Evolutionary conservation across 495 filamentous ascomycete species (phyloP), one percentile per base, ranked within the genome.

Genomic region (Penicillium salamii): DNA sequence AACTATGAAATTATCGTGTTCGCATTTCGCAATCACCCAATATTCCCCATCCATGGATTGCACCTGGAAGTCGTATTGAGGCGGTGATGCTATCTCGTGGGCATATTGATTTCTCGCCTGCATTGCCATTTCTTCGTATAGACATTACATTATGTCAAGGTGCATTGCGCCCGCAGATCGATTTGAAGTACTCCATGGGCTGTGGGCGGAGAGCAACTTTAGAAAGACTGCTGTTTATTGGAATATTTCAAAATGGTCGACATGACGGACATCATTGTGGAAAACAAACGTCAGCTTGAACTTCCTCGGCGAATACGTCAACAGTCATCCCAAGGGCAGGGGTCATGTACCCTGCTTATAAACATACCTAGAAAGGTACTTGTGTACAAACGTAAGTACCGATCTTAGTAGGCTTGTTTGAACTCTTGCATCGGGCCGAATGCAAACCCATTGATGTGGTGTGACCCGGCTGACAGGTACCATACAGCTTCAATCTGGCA

Each of bases 401-500:
- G 23, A 26, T 26, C 29, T 13, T 28, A 28, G n/a, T 31, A 39
- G 31, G 50, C 50, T 43, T 38, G 45, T 54, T 52, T 42, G 49
- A 56, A 43, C 54, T 58, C 47, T 20, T 33, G 51, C 36, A 29
- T 56, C 52, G 36, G 58, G 36, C 37, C 37, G 38, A 49, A 62
- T 65, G 36, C 28, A 50, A 59, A 59, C 34, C 32, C 36, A 40
- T 50, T 42, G 37, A 40, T 57, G 53, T 45, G 46, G 61, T 62
- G 55, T 62, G 55, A 65, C 55, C 34, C 35, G 21, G 42, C 43
- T 51, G 49, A 56, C 50, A 61, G 60, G 61, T 56, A 61, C 52
- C 38, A 35, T 44, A 26, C 35, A 50, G 47, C 41, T 35, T 43
- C 40, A 44, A 58, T 63, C 54, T 48, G 46, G 54, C 23, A 49